These are phyloP conservation scores for Pyricularia pennisetigena DNA, from an alignment of 2,329 filamentous ascomycete genomes.

Conservation along the genomic window DNA sequence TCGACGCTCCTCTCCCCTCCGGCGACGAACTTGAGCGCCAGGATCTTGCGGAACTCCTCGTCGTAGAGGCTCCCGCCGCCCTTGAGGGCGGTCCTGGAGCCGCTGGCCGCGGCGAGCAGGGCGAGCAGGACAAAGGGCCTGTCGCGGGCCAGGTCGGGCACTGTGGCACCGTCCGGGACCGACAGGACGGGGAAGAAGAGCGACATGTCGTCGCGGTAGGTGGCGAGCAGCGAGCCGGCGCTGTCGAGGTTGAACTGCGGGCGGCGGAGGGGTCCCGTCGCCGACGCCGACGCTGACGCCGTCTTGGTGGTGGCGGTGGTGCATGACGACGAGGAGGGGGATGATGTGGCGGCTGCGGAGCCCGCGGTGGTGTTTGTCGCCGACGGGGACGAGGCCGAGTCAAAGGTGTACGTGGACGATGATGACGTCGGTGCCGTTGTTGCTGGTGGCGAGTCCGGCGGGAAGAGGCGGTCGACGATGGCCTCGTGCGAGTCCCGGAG, in stretches of 20 bases:
- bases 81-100: conserved; percentile 33
- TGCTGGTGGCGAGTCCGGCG: conserved; percentile 7
- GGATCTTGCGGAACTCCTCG: conserved; percentile 44
- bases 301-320: not conserved
- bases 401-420: not conserved
- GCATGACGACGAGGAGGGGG: not conserved
- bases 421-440: not conserved
- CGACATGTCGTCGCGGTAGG: conserved; percentile 31
- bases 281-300: conserved; percentile 3
- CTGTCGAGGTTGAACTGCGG: conserved; percentile 46
- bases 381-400: not conserved
- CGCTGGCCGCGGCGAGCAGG: conserved; percentile 40
- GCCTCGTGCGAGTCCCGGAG: conserved; percentile 32
- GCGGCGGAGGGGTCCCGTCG: conserved; percentile 28
- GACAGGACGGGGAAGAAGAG: conserved; percentile 28
- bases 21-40: conserved; percentile 46
- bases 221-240: conserved; percentile 32
- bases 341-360: not conserved
- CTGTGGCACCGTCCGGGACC: conserved; percentile 28
- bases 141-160: conserved; percentile 30
- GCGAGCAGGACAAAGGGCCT: conserved; percentile 45
- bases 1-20: conserved; percentile 47
- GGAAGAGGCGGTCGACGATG: conserved; percentile 30
- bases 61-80: conserved; percentile 46
- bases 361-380: not conserved